phyloP scores from a whole-genome alignment of 2,329 filamentous ascomycete species.

The Colletotrichum spinosum region DNA sequence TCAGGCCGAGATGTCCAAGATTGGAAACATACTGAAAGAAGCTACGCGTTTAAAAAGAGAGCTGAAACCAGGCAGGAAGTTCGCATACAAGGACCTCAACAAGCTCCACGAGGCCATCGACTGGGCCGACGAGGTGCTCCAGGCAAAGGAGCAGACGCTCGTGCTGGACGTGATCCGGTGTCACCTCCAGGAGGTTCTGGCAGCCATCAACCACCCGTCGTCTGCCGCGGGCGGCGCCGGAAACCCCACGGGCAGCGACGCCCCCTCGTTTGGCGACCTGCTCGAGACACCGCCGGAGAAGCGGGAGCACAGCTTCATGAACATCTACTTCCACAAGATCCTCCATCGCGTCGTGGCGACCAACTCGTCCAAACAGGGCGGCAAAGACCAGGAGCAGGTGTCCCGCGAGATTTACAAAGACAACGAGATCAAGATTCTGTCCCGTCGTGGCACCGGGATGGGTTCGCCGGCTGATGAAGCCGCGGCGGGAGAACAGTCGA shows the following conservation, averaged over 20 bases:
- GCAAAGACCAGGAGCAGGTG: conserved; percentile 20
- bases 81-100: conserved; percentile 1
- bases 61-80: background rate
- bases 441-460: too few species aligned
- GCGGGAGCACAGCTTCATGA: conserved; percentile 29
- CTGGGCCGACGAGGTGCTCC: conserved; percentile 35
- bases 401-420: conserved; percentile 8
- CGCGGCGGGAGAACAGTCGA: background rate
- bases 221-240: too few species aligned
- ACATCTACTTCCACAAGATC: conserved; percentile 21
- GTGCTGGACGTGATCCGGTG: conserved; percentile 61
- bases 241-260: too few species aligned
- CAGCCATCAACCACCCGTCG: conserved; percentile 54
- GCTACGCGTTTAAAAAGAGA: background rate
- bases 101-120: conserved; percentile 2
- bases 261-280: background rate
- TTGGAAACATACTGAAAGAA: background rate
- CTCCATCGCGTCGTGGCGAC: conserved; percentile 1
- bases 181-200: conserved; percentile 61
- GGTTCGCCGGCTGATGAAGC: background rate
- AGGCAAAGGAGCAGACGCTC: conserved; percentile 43
- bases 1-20: background rate
- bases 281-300: conserved; percentile 2
- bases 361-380: background rate
- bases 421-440: background rate